phyloP scores from a whole-genome alignment of 495 filamentous ascomycete species.

The Lepidopterella palustris region DNA sequence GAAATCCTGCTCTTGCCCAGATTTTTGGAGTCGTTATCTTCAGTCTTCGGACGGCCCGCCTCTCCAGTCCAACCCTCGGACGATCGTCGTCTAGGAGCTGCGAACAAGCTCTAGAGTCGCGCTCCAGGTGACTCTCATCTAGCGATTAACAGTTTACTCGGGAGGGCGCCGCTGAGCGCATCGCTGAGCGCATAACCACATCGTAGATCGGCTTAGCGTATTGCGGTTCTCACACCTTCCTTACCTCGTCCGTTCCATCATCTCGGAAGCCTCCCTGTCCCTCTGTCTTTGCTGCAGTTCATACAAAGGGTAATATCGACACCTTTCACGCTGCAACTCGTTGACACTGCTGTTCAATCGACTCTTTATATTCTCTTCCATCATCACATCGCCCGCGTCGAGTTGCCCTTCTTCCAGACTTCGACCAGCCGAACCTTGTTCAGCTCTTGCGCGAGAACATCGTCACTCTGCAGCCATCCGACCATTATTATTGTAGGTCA shows the following conservation, averaged over 20 bases:
- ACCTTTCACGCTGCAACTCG: no score
- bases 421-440: neutral
- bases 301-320: no score
- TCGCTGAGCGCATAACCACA: neutral
- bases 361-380: no score
- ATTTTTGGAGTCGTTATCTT: neutral
- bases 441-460: neutral
- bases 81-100: neutral
- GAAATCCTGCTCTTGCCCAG: neutral
- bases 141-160: no score
- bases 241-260: constrained; percentile 17
- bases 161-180: neutral
- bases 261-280: neutral
- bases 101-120: neutral
- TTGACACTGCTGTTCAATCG: no score
- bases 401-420: neutral
- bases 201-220: constrained; percentile 1
- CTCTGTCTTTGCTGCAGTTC: no score
- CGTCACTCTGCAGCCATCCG: neutral
- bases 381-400: neutral
- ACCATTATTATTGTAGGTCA: neutral
- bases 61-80: neutral
- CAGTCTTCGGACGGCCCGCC: neutral
- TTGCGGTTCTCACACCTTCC: constrained; percentile 7
- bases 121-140: no score